A percentile compares a stretch with the other conserved stretches of the same genome.
Conservation (phyloP, 148 eudicot species). For the Cornus suecica region DNA sequence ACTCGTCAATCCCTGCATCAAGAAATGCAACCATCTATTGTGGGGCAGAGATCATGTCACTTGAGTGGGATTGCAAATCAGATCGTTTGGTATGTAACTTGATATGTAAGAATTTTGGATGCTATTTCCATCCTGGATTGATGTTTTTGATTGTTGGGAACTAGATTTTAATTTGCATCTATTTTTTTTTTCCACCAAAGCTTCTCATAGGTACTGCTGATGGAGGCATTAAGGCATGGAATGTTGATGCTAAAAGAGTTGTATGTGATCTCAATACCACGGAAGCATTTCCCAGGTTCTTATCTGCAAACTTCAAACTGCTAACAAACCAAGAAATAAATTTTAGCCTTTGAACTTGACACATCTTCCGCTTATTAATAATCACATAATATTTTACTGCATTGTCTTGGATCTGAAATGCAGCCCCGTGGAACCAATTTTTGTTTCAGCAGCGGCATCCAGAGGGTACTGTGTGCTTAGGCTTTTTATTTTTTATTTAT, state of each 20-base stretch:
- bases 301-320: constrained; percentile 9
- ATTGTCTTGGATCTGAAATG: constrained; percentile 90
- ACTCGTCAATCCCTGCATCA: constrained; percentile 72
- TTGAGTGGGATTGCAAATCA: constrained; percentile 97
- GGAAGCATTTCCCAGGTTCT: constrained; percentile 71
- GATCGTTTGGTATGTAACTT: constrained; percentile 74
- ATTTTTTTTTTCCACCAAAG: constrained; percentile 52
- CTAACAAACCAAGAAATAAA: not conserved
- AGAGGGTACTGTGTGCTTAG: constrained; percentile 47
- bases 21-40: constrained; percentile 96
- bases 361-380: constrained; percentile 17
- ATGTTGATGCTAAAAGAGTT: constrained; percentile 96
- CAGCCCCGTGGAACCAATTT: constrained; percentile 98
- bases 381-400: constrained; percentile 30
- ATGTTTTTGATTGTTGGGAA: constrained; percentile 11
- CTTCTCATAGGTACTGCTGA: constrained; percentile 97
- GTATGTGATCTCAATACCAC: constrained; percentile 88
- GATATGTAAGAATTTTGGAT: not conserved
- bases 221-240: constrained; percentile 99
- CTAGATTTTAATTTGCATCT: constrained; percentile 17
- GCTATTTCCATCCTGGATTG: constrained; percentile 1
- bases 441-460: constrained; percentile 96
- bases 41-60: constrained; percentile 96
- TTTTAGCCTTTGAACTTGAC: not conserved
- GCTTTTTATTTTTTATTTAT: not conserved